These are phyloP conservation scores for Furcasterigmium furcatum DNA, from an alignment of 2,329 filamentous ascomycete genomes.

Conservation along the genomic window DNA sequence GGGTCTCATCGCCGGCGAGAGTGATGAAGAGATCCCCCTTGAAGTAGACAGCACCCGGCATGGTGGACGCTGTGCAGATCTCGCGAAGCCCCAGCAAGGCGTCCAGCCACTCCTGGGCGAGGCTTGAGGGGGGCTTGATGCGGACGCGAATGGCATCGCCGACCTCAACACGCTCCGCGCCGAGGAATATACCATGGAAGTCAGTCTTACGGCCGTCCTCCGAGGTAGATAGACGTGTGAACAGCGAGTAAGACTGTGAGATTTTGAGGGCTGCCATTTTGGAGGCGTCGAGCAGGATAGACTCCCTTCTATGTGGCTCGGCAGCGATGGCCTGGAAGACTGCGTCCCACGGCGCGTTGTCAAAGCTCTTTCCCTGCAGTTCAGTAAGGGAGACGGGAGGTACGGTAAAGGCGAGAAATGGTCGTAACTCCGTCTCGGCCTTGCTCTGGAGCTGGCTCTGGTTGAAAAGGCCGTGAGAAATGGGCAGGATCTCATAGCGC, in stretches of 20 bases:
- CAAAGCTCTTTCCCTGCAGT: constrained; percentile 34
- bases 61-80: constrained; percentile 33
- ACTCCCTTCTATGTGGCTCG: constrained; percentile 32
- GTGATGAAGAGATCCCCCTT: constrained; percentile 35
- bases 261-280: constrained; percentile 47
- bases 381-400: constrained; percentile 36
- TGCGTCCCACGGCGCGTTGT: constrained; percentile 38
- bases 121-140: constrained; percentile 12
- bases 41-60: constrained; percentile 33
- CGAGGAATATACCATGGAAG: constrained; percentile 47
- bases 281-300: constrained; percentile 44
- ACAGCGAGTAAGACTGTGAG: constrained; percentile 47
- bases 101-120: constrained; percentile 28
- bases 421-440: constrained; percentile 37
- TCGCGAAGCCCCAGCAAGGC: constrained; percentile 33
- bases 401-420: constrained; percentile 49
- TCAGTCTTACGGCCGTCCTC: constrained; percentile 25
- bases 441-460: constrained; percentile 33
- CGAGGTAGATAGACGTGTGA: constrained; percentile 30
- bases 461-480: constrained; percentile 32
- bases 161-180: constrained; percentile 45
- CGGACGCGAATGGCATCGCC: constrained; percentile 47
- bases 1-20: constrained; percentile 18
- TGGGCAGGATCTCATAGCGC: constrained; percentile 31
- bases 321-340: constrained; percentile 25